Evolutionary conservation across 352 stramenopile genomes (phyloP), one percentile per base, ranked within the genome.

Genomic region (Pythium dissotocum): DNA sequence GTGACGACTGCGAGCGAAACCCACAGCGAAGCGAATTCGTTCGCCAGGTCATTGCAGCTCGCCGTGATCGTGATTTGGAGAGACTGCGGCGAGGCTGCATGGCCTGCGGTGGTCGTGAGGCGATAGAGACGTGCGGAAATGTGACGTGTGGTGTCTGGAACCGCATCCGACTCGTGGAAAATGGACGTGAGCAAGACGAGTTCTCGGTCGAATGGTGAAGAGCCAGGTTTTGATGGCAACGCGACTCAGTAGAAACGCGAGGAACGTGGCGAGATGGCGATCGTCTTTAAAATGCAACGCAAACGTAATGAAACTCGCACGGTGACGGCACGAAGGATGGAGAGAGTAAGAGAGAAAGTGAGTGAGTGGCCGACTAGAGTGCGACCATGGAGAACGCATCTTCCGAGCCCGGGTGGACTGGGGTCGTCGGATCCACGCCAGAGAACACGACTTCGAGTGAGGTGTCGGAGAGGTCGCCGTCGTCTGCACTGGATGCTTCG

Each of bases 21-120:
- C 82, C 80, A 2, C 86, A 93, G 59, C 83, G 81, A 52, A 94
- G 86, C 62, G 68, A 90, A 36, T 75, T 91, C 64, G 82, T 80
- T 9, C 77, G 90, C 36, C 81, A 89, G 56, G 67, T 76, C 0
- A 59, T 80, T 18, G 76, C 75, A 0, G 72, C 73, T 26, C 73
- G 61, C 10, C 75, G 83, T 33, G 84, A 90, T 55, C 75, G 76
- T 36, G 71, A 76, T 0, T 42, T 81, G 0, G 76, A 81, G 48
- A 36, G 65, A 18, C 61, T 90, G 12, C 73, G 76, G 35, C 38
- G 75, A 2, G 69, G 77, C 4, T 93, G 86, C 33, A 72, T 63
- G 26, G 71, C 77, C 3, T 94, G 86, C 70, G 82, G 71, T 7
- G 79, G 81, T 33, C 82, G 81, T 58, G 75, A 83, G 6, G 76